These are phyloP conservation scores for Raphanus raphanistrum DNA, from an alignment of 345 rosid genomes.

Conservation along the genomic window DNA sequence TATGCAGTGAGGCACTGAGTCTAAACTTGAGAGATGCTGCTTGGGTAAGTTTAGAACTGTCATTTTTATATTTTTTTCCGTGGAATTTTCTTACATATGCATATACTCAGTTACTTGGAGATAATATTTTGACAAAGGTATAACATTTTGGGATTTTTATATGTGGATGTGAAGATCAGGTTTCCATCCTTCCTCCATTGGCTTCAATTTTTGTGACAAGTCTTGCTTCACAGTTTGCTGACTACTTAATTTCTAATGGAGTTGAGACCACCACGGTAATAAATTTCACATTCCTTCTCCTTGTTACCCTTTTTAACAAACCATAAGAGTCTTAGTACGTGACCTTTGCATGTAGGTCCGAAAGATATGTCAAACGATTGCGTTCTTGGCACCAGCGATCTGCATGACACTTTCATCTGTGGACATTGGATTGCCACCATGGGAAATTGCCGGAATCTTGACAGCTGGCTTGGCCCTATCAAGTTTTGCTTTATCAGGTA, in stretches of 20 bases:
- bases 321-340: neutral
- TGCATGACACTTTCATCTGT: constrained; percentile 84
- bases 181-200: constrained; percentile 95
- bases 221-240: constrained; percentile 82
- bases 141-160: constrained; percentile 15
- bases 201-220: constrained; percentile 80
- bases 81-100: neutral
- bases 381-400: constrained; percentile 84
- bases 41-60: constrained; percentile 60
- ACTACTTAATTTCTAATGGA: constrained; percentile 75
- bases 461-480: constrained; percentile 84
- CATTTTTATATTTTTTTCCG: neutral
- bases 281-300: constrained; percentile 9
- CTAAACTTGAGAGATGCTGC: constrained; percentile 95
- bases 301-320: neutral
- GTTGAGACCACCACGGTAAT: constrained; percentile 83
- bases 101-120: neutral
- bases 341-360: constrained; percentile 64
- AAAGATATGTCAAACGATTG: constrained; percentile 88
- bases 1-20: constrained; percentile 81
- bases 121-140: constrained; percentile 7
- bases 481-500: constrained; percentile 94
- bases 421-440: constrained; percentile 87
- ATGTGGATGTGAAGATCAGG: constrained; percentile 55
- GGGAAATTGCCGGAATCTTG: constrained; percentile 90